These are phyloP conservation scores for Rhizoclosmatium hyalinum DNA, from an alignment of 371 early-diverging fungal species.

Conservation along the genomic window DNA sequence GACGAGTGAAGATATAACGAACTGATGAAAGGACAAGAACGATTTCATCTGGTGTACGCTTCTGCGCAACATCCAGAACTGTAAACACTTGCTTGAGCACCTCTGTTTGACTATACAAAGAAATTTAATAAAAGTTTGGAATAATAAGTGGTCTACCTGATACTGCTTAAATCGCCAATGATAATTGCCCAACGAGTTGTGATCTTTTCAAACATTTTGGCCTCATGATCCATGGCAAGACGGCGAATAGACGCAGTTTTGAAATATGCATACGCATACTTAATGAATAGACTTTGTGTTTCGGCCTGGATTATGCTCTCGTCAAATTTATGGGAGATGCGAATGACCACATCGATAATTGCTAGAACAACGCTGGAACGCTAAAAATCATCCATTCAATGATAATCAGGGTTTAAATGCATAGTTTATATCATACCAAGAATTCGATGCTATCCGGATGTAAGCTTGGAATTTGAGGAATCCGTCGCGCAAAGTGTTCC, in stretches of 20 bases:
- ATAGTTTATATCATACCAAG: slow-evolving; percentile 23
- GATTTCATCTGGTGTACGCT: slow-evolving; percentile 49
- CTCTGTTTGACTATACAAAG: slow-evolving; percentile 31
- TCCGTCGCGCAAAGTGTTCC: slow-evolving; percentile 42
- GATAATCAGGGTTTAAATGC: too few relatives aligned
- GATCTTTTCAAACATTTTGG: slow-evolving; percentile 48
- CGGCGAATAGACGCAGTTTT: slow-evolving; percentile 31
- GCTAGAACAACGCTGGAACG: slow-evolving; percentile 31
- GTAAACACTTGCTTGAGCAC: slow-evolving; percentile 39
- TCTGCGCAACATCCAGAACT: slow-evolving; percentile 37
- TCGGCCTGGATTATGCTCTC: slow-evolving; percentile 38
- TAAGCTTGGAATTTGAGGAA: slow-evolving; percentile 33
- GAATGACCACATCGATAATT: slow-evolving; percentile 36
- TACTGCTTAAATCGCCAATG: slow-evolving; percentile 46
- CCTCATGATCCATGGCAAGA: slow-evolving; percentile 40
- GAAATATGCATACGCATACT: slow-evolving; percentile 46
- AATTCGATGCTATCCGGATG: slow-evolving; percentile 40
- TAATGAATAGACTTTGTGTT: slow-evolving; percentile 40
- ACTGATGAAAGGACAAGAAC: slow-evolving; percentile 42
- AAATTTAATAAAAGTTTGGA: background rate
- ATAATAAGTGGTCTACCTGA: slow-evolving; percentile 33
- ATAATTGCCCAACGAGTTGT: slow-evolving; percentile 44
- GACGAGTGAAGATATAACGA: slow-evolving; percentile 47
- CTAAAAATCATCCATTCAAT: slow-evolving; percentile 8
- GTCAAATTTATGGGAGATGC: slow-evolving; percentile 26